Percentiles rank a stretch among this genome's conserved stretches.
These are phyloP conservation scores for Sphaerostilbella broomeana DNA, from an alignment of 2,329 filamentous ascomycete genomes.

Conservation along the genomic window DNA sequence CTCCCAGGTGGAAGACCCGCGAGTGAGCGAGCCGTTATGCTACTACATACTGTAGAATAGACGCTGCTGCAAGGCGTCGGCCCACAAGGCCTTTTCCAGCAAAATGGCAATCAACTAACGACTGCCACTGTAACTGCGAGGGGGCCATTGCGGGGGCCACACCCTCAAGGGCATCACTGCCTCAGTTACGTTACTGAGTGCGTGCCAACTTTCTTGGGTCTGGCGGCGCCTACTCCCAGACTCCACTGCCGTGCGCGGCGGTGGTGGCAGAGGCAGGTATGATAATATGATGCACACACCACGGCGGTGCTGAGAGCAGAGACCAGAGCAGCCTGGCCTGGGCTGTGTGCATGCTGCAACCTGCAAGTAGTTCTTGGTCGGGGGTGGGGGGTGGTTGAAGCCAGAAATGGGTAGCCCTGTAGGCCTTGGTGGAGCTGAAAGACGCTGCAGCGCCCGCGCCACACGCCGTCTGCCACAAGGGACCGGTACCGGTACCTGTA, in stretches of 20 bases:
- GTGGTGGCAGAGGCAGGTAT: too few species aligned
- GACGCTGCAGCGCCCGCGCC: constrained; percentile 12
- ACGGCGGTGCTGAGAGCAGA: too few species aligned
- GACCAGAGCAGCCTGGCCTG: background rate
- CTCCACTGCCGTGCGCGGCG: too few species aligned
- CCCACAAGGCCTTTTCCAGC: constrained; percentile 3
- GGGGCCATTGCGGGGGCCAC: background rate
- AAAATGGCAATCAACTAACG: constrained; percentile 3
- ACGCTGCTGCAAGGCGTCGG: constrained; percentile 10
- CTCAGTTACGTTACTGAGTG: too few species aligned
- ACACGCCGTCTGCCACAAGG: constrained; percentile 8
- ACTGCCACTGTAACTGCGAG: background rate
- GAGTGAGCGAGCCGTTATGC: too few species aligned
- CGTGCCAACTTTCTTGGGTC: too few species aligned
- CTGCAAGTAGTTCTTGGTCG: constrained; percentile 1
- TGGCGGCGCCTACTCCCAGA: too few species aligned
- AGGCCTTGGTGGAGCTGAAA: constrained; percentile 13
- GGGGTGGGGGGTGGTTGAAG: constrained; percentile 6
- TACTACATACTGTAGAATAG: too few species aligned
- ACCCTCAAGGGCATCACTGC: background rate
- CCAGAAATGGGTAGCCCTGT: constrained; percentile 11
- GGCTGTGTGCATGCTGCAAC: constrained; percentile 10
- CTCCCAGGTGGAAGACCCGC: too few species aligned
- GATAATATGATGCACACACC: too few species aligned
- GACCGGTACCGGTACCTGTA: constrained; percentile 8